Percentiles rank a stretch among this genome's conserved stretches.
These are phyloP conservation scores for Camellia oleifera DNA, from an alignment of 179 eudicot species.

Conservation along the genomic window DNA sequence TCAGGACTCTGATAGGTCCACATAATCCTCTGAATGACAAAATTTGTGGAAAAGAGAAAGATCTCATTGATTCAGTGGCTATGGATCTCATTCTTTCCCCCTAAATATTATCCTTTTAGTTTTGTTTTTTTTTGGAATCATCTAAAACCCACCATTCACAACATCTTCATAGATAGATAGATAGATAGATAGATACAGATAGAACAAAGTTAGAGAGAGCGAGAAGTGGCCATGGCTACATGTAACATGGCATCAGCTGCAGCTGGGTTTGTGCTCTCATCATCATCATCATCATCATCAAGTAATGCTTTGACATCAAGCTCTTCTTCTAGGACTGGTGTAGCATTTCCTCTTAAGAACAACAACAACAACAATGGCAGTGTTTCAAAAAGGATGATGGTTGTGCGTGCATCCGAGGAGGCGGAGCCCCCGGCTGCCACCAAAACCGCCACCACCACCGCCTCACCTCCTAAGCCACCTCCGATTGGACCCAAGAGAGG, in stretches of 20 bases:
- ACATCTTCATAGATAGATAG: neutral
- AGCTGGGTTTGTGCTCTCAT: slow-evolving; percentile 31
- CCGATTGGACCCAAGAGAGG: slow-evolving; percentile 68
- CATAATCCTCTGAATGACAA: neutral
- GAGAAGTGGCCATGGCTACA: slow-evolving; percentile 27
- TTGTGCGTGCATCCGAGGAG: slow-evolving; percentile 47
- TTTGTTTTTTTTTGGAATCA: neutral
- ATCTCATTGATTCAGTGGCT: neutral
- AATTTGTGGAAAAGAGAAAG: neutral
- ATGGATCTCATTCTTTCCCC: neutral
- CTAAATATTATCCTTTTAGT: neutral
- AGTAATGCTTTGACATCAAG: slow-evolving; percentile 5
- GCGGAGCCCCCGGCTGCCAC: slow-evolving; percentile 32
- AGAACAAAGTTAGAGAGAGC: neutral
- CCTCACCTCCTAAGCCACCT: slow-evolving; percentile 40
- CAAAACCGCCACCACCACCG: slow-evolving; percentile 18
- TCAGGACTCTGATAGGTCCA: slow-evolving; percentile 5
- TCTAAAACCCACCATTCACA: neutral
- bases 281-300: neutral
- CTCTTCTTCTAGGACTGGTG: neutral
- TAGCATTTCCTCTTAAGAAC: slow-evolving; percentile 10
- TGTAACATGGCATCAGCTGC: slow-evolving; percentile 47
- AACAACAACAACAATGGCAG: slow-evolving; percentile 16
- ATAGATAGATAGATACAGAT: neutral
- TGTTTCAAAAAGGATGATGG: slow-evolving; percentile 27